Conservation (phyloP, 257 asterid species). For the Striga asiatica region DNA sequence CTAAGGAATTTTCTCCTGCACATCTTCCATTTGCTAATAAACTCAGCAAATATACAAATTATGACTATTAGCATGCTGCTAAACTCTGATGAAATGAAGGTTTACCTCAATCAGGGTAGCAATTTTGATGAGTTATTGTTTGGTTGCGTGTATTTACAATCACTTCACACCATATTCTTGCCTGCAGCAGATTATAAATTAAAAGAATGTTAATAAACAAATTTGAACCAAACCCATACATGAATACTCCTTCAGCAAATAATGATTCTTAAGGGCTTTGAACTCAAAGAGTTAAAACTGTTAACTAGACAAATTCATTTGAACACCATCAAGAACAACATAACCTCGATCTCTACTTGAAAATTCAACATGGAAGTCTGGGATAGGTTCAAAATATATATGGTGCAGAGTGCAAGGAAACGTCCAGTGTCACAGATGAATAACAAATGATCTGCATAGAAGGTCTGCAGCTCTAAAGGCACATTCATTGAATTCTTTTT, state of each 20-base stretch:
- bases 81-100: constrained; percentile 3
- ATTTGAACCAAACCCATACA: neutral
- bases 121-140: constrained; percentile 29
- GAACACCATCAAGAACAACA: neutral
- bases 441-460: too few relatives aligned
- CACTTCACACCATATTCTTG: constrained; percentile 32
- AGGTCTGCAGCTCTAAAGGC: too few relatives aligned
- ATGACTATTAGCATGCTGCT: neutral
- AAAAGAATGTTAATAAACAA: neutral
- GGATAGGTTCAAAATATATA: too few relatives aligned
- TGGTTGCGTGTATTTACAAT: constrained; percentile 30
- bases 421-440: too few relatives aligned
- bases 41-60: neutral
- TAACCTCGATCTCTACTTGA: neutral
- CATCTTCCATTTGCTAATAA: neutral
- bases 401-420: too few relatives aligned
- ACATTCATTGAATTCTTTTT: too few relatives aligned
- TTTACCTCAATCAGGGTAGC: constrained; percentile 34
- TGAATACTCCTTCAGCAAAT: neutral
- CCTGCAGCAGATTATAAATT: constrained; percentile 12
- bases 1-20: neutral
- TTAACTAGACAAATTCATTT: neutral
- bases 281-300: neutral
- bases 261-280: neutral
- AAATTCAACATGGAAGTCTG: too few relatives aligned